Percentiles rank a stretch among this genome's conserved stretches.
phyloP scores from a whole-genome alignment of 2,329 filamentous ascomycete genomes.

The Nannizziopsis barbatae region DNA sequence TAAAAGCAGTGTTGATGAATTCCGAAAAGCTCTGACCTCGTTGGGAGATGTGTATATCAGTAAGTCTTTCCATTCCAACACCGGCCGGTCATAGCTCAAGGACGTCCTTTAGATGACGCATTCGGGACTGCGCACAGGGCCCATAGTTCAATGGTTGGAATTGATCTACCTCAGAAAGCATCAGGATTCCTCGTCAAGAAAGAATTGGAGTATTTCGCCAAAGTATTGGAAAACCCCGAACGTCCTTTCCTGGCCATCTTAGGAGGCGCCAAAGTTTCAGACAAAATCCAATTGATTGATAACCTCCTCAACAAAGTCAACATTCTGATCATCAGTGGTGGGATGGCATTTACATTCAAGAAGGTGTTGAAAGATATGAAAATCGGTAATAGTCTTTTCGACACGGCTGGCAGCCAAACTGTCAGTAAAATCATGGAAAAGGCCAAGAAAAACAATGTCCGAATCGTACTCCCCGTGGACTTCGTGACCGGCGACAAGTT shows the following conservation, averaged over 20 bases:
- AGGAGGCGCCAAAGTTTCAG: conserved; percentile 93
- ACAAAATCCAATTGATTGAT: conserved; percentile 99
- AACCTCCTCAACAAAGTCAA: conserved; percentile 98
- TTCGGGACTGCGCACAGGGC: conserved; percentile 97
- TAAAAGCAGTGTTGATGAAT: conserved; percentile 80
- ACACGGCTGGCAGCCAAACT: conserved; percentile 86
- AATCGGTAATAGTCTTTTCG: conserved; percentile 86
- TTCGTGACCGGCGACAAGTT: conserved; percentile 97
- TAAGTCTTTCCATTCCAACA: conserved; percentile 37
- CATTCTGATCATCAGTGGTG: conserved; percentile 91
- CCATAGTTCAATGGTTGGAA: conserved; percentile 98
- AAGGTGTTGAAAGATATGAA: conserved; percentile 87
- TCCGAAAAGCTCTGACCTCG: conserved; percentile 88
- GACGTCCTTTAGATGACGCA: conserved; percentile 60
- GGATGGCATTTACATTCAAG: conserved; percentile 99
- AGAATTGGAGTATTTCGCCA: conserved; percentile 98
- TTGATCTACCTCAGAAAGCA: conserved; percentile 91
- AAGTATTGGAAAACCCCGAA: conserved; percentile 86
- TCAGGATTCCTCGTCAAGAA: conserved; percentile 99
- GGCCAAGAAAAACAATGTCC: conserved; percentile 91
- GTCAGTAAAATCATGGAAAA: conserved; percentile 81
- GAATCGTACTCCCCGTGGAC: conserved; percentile 87
- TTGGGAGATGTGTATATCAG: conserved; percentile 95
- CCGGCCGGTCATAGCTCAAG: background rate
- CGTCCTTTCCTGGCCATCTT: conserved; percentile 97